These are phyloP conservation scores for Voacanga thouarsii DNA, from an alignment of 257 asterid genomes.

Conservation along the genomic window DNA sequence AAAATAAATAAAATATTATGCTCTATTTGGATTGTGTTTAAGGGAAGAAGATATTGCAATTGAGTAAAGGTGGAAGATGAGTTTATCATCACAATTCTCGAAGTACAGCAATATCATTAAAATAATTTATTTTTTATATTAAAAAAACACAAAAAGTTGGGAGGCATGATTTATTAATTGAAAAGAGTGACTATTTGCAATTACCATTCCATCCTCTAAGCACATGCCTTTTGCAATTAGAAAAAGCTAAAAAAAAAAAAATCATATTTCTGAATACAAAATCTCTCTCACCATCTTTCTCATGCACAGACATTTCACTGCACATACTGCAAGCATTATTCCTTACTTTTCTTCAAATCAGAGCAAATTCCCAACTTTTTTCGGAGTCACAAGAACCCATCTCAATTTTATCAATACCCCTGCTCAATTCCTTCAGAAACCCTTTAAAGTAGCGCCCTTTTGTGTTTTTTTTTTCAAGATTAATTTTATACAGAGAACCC, in stretches of 20 bases:
- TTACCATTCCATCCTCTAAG: neutral
- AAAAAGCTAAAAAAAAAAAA: no score
- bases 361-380: slow-evolving; percentile 25
- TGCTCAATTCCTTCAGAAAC: neutral
- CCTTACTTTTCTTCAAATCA: slow-evolving; percentile 47
- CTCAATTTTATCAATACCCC: slow-evolving; percentile 15
- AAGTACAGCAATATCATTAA: no score
- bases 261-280: neutral
- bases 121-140: no score
- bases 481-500: slow-evolving; percentile 28
- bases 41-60: no score
- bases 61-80: no score
- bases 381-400: slow-evolving; percentile 25
- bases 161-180: no score
- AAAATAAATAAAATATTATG: no score
- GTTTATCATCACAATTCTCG: no score
- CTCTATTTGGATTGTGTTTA: no score
- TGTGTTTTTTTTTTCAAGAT: neutral
- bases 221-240: neutral
- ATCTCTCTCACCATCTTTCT: neutral
- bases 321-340: slow-evolving; percentile 11
- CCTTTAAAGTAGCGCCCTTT: slow-evolving; percentile 14
- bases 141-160: no score
- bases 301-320: slow-evolving; percentile 2
- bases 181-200: neutral